phyloP scores from a whole-genome alignment of 495 filamentous ascomycete species.

The Tuber microsphaerosporum region DNA sequence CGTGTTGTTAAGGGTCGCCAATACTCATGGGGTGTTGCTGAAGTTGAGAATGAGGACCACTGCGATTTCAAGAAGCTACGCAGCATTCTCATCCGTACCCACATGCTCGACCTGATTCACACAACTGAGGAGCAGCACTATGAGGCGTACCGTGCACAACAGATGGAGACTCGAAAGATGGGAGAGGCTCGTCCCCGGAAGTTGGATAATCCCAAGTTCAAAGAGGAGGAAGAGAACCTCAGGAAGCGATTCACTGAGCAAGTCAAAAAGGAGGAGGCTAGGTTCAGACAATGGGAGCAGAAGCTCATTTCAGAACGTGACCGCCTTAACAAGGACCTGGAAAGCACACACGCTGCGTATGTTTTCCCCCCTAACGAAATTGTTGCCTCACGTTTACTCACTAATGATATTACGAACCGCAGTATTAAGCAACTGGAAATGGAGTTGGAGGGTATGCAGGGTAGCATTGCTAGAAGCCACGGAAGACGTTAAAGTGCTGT shows the following conservation, averaged over 20 bases:
- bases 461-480: slow-evolving; percentile 83
- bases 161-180: slow-evolving; percentile 99
- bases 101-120: slow-evolving; percentile 99
- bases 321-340: slow-evolving; percentile 97
- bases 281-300: slow-evolving; percentile 99
- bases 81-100: slow-evolving; percentile 97
- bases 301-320: slow-evolving; percentile 97
- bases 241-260: slow-evolving; percentile 99
- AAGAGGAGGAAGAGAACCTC: slow-evolving; percentile 96
- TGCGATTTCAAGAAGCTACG: slow-evolving; percentile 99
- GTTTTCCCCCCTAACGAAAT: slow-evolving; percentile 33
- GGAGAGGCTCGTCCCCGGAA: slow-evolving; percentile 94
- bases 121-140: slow-evolving; percentile 98
- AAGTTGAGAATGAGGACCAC: slow-evolving; percentile 99
- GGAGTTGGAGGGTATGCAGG: slow-evolving; percentile 90
- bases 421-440: slow-evolving; percentile 90
- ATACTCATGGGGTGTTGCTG: slow-evolving; percentile 97
- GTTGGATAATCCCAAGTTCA: slow-evolving; percentile 99
- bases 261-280: slow-evolving; percentile 98
- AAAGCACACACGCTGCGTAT: slow-evolving; percentile 88
- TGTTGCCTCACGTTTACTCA: background rate
- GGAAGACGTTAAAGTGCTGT: slow-evolving; percentile 69
- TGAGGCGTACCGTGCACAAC: slow-evolving; percentile 95
- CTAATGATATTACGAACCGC: background rate
- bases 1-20: slow-evolving; percentile 97